Evolutionary conservation across 2,329 filamentous ascomycete species (phyloP), one percentile per base, ranked within the genome.

Genomic region (Fusarium secorum): DNA sequence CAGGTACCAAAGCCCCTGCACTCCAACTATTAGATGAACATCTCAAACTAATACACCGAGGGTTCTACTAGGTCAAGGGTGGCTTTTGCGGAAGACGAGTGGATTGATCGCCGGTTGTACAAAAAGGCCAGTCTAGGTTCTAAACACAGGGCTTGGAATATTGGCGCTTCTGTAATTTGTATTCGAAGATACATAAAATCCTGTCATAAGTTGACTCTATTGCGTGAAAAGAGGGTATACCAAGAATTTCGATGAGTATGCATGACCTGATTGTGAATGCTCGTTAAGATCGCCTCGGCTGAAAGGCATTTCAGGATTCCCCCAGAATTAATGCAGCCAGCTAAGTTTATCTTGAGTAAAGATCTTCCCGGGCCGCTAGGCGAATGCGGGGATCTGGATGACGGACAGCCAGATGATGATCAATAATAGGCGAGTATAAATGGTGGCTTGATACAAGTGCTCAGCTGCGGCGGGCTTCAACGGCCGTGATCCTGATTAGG

Each of bases 301-400:
- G 30, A 48, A 48, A 13, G 53, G 53, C 53, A 55, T 28, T 44
- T 48, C n/a, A 48, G 39, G 39, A 32, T 35, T 55, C 53, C 48
- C 32, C 58, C 32, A 44, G 32, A 39, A 56, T 64, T 48, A 66
- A 52, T 56, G 24, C 46, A 70, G 36, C 49, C 20, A 59, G 33
- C 22, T 32, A 62, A 41, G 39, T 30, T 54, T 49, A 68, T 70
- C 67, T 59, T 51, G 32, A 66, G 44, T 35, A 56, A 57, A 66
- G 67, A 70, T 70, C 66, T 32, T 42, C 66, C 28, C 53, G 46
- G 62, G 45, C 61, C 61, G 60, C 54, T 45, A 55, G 60, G 51
- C 53, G 38, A 60, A 44, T 63, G 61, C 51, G 61, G 67, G 55
- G 66, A 48, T 55, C n/a, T 49, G 61, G 35, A 60, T 48, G 53